These are phyloP conservation scores for Trichothecium sympodiale DNA, from an alignment of 2,329 filamentous ascomycete species.

Conservation along the genomic window DNA sequence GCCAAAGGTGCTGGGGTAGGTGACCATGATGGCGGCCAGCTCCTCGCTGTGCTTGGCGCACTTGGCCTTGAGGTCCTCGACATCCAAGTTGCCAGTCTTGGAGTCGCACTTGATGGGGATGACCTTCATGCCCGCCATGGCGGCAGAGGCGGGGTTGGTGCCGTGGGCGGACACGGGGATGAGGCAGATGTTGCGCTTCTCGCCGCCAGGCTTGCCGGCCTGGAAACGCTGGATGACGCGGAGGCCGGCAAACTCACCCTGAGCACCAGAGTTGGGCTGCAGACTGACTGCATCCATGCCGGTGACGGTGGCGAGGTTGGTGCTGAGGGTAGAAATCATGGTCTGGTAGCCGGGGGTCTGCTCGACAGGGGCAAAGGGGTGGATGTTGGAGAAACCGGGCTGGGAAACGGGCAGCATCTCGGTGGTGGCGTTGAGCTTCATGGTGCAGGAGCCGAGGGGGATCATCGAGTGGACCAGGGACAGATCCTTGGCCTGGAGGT, in stretches of 20 bases:
- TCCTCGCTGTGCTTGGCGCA: conserved; percentile 79
- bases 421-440: conserved; percentile 92
- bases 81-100: conserved; percentile 79
- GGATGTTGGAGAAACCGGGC: conserved; percentile 43
- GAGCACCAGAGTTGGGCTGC: conserved; percentile 91
- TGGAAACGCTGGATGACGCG: conserved; percentile 80
- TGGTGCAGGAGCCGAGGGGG: conserved; percentile 89
- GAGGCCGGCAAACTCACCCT: conserved; percentile 88
- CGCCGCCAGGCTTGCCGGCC: conserved; percentile 39
- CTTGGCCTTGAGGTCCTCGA: conserved; percentile 76
- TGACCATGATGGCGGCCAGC: conserved; percentile 90
- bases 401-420: conserved; percentile 71
- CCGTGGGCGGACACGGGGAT: conserved; percentile 94
- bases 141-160: conserved; percentile 88
- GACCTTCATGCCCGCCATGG: conserved; percentile 93
- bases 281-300: conserved; percentile 83
- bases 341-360: conserved; percentile 56
- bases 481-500: conserved; percentile 87
- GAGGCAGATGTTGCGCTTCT: conserved; percentile 80
- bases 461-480: conserved; percentile 97
- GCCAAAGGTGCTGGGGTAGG: conserved; percentile 89
- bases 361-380: conserved; percentile 63
- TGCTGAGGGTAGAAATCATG: conserved; percentile 62
- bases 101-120: conserved; percentile 85
- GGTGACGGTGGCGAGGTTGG: conserved; percentile 71